Evolutionary conservation across 1,139 yeast genomes (phyloP).

Genomic region (Saccharomyces pastorianus): DNA sequence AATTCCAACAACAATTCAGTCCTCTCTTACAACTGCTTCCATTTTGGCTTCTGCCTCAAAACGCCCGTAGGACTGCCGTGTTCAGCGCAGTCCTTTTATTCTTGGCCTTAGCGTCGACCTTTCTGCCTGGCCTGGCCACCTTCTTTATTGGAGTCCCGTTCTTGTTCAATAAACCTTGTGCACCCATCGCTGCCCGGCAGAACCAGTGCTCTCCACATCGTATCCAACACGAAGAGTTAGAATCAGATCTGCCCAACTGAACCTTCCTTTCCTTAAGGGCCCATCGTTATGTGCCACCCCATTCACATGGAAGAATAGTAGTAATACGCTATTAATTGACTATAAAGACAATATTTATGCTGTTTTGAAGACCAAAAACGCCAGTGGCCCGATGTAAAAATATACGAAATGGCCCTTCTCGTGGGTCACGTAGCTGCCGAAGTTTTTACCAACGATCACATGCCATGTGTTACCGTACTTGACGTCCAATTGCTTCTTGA

Average conservation of each 20-base stretch:
- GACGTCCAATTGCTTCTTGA: constrained; percentile 68
- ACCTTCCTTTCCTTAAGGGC: no score
- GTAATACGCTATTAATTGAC: not conserved
- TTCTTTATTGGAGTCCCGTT: constrained; percentile 19
- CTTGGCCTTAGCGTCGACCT: constrained; percentile 67
- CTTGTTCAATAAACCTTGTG: not conserved
- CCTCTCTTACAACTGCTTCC: constrained; percentile 73
- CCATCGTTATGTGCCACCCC: not conserved
- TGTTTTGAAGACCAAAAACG: constrained; percentile 77
- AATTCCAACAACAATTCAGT: constrained; percentile 64
- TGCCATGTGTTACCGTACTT: constrained; percentile 86
- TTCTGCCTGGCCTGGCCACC: constrained; percentile 51
- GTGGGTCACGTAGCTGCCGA: constrained; percentile 92
- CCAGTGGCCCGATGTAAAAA: constrained; percentile 73
- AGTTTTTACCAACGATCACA: constrained; percentile 85
- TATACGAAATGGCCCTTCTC: constrained; percentile 75
- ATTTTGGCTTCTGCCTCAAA: constrained; percentile 84
- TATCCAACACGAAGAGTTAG: not conserved
- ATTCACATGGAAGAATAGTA: not conserved
- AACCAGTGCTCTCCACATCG: no score
- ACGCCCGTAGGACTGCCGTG: constrained; percentile 95
- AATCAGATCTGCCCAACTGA: no score
- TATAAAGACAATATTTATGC: constrained; percentile 3
- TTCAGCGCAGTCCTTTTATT: constrained; percentile 92
- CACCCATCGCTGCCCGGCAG: no score